Percentiles rank a stretch among this genome's conserved stretches.
phyloP scores from a whole-genome alignment of 2,329 filamentous ascomycete genomes.

The Bipolaris oryzae region DNA sequence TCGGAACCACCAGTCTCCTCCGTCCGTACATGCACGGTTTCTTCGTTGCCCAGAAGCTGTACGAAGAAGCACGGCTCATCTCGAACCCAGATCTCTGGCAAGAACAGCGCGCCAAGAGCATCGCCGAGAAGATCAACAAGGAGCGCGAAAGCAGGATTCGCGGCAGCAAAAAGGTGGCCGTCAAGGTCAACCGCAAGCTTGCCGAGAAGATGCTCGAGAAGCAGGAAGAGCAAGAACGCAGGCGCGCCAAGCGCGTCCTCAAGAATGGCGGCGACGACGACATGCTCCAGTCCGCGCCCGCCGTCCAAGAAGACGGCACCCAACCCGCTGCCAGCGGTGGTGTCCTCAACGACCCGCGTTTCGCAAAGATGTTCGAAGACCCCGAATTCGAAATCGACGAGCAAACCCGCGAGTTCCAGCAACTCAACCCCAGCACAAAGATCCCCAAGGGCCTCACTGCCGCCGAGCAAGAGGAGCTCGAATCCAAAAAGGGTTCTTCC shows the following conservation, averaged over 20 bases:
- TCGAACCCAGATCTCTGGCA: conserved; percentile 94
- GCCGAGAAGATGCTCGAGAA: conserved; percentile 69
- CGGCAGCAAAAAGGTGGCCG: conserved; percentile 85
- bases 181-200: conserved; percentile 85
- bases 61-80: conserved; percentile 92
- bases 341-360: conserved; percentile 83
- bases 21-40: conserved; percentile 99
- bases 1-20: conserved; percentile 87
- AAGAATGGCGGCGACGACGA: conserved; percentile 64
- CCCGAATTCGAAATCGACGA: conserved; percentile 94
- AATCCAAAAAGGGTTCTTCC: conserved; percentile 47
- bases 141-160: conserved; percentile 94
- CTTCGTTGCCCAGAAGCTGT: conserved; percentile 93
- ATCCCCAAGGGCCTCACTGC: conserved; percentile 61
- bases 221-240: conserved; percentile 68
- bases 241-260: conserved; percentile 57
- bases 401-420: conserved; percentile 80
- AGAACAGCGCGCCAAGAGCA: conserved; percentile 85
- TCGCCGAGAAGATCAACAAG: conserved; percentile 95
- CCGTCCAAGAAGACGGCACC: conserved; percentile 51
- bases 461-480: conserved; percentile 65
- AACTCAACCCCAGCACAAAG: conserved; percentile 85
- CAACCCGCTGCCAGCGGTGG: conserved; percentile 52
- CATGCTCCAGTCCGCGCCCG: conserved; percentile 41
- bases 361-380: conserved; percentile 87